A percentile compares a stretch with the other conserved stretches of the same genome.
Evolutionary conservation across 108 stramenopile genomes (phyloP).

Genomic region (Parmales sp.): DNA sequence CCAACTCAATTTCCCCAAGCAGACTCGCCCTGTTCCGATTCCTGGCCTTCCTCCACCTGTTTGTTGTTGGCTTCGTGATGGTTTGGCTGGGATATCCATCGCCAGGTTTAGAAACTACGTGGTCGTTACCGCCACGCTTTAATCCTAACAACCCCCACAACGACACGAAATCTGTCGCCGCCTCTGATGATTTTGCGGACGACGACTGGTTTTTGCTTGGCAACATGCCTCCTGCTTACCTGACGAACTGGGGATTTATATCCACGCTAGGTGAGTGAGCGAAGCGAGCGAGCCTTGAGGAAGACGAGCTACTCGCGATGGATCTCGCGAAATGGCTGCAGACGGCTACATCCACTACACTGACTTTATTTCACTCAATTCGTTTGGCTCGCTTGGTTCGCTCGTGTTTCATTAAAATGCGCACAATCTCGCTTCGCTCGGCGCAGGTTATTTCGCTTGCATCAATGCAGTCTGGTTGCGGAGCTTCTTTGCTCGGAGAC

Average conservation of each 20-base stretch:
- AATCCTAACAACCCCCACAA: no score
- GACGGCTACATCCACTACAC: neutral
- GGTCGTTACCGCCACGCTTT: neutral
- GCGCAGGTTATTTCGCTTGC: no score
- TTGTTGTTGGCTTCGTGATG: constrained; percentile 6
- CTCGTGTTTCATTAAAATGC: neutral
- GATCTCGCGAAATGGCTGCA: neutral
- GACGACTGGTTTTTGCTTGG: no score
- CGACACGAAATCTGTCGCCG: no score
- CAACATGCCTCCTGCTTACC: neutral
- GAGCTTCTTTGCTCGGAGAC: no score
- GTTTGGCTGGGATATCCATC: no score
- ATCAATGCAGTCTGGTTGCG: no score
- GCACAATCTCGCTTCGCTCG: neutral
- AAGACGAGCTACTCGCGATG: neutral
- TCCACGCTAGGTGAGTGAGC: neutral
- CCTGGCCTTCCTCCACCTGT: neutral
- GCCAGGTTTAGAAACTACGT: no score
- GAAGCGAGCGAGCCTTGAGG: neutral
- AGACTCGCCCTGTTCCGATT: neutral
- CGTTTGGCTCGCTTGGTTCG: neutral
- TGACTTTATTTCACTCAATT: neutral
- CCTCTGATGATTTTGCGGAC: neutral
- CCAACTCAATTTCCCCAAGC: neutral
- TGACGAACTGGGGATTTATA: neutral